Evolutionary conservation across 2,329 filamentous ascomycete genomes (phyloP), one percentile per base, ranked within the genome.

Genomic region (Hypoxylon rubiginosum): DNA sequence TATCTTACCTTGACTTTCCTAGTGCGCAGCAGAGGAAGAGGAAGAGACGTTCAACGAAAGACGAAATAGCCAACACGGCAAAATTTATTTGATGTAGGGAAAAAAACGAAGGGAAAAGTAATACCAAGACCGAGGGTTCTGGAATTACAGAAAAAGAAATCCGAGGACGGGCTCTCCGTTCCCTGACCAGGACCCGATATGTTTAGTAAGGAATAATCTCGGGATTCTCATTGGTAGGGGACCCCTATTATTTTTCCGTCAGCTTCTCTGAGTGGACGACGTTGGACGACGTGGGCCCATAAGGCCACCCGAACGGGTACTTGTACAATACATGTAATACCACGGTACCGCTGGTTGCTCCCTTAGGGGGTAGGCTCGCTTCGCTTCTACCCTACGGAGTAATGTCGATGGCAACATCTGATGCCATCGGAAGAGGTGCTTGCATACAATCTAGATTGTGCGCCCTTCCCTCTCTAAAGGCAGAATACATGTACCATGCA

Each of bases 191-290:
- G 48, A 58, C 50, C 58, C 57, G 49, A 56, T 13, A 28, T 64
- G 55, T 17, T 69, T 69, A 66, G 63, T 69, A 51, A 69, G 63
- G 19, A 50, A 62, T 41, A 67, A 64, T 67, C 64, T 64, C 21
- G 54, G 50, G 11, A 19, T n/a, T 64, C 64, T 17, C 26, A 69
- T 69, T 69, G 67, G 67, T 51, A 6, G 51, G 43, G 11, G n/a
- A 39, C 50, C 57, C 54, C 49, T 66, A 53, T 50, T 46, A n/a
- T 17, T 57, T 43, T 67, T 69, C 67, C 67, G 45, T 69, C 53
- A 57, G 57, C 46, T 69, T 69, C 67, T 64, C 13, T 58, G 39
- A 50, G 66, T 64, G 60, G 67, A 15, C 24, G 15, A 24, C 50
- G 13, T 48, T n/a, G n/a, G n/a, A n/a, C n/a, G n/a, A n/a, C n/a